Evolutionary conservation across 768 basidiomycete species (phyloP).

Genomic region (Hericium alpestre): DNA sequence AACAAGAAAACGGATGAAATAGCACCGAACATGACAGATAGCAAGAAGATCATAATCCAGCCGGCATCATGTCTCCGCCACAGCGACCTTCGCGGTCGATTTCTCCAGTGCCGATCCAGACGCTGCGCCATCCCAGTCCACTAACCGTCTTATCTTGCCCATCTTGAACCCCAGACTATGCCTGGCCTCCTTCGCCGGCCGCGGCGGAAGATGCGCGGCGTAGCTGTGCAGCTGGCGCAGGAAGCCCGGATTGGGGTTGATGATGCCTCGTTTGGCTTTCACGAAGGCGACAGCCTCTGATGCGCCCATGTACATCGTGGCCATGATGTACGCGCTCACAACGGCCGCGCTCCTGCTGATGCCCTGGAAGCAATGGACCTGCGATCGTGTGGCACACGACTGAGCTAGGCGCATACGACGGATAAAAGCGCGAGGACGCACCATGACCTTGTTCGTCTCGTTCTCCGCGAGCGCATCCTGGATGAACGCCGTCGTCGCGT

Average conservation of each 20-base stretch:
- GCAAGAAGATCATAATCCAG: neutral
- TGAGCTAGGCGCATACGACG: neutral
- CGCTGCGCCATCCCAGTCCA: neutral
- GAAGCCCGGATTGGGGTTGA: constrained; percentile 24
- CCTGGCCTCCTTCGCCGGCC: neutral
- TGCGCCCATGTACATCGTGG: constrained; percentile 17
- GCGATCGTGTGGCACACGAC: neutral
- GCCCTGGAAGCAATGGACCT: constrained; percentile 76
- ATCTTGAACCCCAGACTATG: neutral
- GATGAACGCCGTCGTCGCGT: constrained; percentile 43
- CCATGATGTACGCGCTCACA: constrained; percentile 55
- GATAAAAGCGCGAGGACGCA: constrained; percentile 20
- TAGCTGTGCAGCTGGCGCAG: constrained; percentile 16
- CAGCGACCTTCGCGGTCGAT: neutral
- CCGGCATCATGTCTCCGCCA: neutral
- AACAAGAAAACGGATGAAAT: neutral
- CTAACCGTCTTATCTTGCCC: neutral
- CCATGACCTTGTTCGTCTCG: constrained; percentile 36
- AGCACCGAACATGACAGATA: neutral
- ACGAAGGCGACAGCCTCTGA: constrained; percentile 18
- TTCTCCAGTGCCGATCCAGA: neutral
- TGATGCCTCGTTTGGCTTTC: constrained; percentile 16
- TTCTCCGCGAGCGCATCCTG: constrained; percentile 33
- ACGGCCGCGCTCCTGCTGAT: constrained; percentile 70
- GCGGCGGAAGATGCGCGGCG: neutral